Evolutionary conservation across 2,329 filamentous ascomycete genomes (phyloP).

Genomic region (Trichoderma asperellum): DNA sequence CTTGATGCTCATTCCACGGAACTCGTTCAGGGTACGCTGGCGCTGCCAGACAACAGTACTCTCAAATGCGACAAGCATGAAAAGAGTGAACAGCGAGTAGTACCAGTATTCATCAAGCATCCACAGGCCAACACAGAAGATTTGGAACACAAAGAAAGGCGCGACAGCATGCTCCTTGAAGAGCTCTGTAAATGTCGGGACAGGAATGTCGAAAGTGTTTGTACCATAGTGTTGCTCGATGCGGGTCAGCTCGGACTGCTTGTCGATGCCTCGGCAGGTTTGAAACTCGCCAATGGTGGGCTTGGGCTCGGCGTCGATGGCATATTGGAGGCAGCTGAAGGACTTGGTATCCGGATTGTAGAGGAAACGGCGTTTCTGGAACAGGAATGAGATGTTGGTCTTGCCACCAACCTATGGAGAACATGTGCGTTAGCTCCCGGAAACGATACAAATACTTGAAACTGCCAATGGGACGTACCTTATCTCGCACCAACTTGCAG

Average conservation of each 20-base stretch:
- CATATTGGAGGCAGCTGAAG: slow-evolving; percentile 84
- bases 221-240: slow-evolving; percentile 91
- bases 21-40: slow-evolving; percentile 92
- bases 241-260: slow-evolving; percentile 73
- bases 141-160: slow-evolving; percentile 98
- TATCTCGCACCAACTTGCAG: slow-evolving; percentile 77
- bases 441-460: not conserved
- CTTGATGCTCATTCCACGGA: slow-evolving; percentile 99
- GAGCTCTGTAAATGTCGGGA: slow-evolving; percentile 91
- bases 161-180: slow-evolving; percentile 99
- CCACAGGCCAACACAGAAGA: slow-evolving; percentile 98
- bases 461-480: slow-evolving; percentile 46
- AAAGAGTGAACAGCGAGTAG: slow-evolving; percentile 97
- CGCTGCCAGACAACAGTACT: slow-evolving; percentile 99
- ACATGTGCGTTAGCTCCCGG: not conserved
- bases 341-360: slow-evolving; percentile 71
- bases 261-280: slow-evolving; percentile 73
- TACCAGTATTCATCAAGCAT: slow-evolving; percentile 99
- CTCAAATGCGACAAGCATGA: slow-evolving; percentile 98
- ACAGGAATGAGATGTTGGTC: slow-evolving; percentile 83
- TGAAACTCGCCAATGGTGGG: slow-evolving; percentile 80
- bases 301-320: slow-evolving; percentile 83
- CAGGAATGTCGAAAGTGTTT: slow-evolving; percentile 97
- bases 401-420: slow-evolving; percentile 66
- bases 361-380: slow-evolving; percentile 96